Evolutionary conservation across 805 yeast species (phyloP).

Genomic region (Candida arabinofermentans): DNA sequence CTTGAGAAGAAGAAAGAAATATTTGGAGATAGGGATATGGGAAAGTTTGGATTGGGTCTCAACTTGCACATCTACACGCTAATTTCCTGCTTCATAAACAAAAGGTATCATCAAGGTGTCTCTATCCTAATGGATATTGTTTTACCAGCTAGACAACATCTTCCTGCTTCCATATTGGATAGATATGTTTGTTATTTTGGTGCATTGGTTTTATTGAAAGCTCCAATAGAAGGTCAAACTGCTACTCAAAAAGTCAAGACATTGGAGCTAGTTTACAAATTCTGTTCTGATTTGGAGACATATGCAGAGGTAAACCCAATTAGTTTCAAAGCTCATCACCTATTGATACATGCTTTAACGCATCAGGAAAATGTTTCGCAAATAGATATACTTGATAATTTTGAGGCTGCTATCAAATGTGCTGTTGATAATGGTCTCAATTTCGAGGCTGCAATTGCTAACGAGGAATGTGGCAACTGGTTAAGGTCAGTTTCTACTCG

Average conservation of each 20-base stretch:
- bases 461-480: constrained; percentile 43
- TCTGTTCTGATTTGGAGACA: constrained; percentile 26
- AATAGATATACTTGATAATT: constrained; percentile 39
- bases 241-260: constrained; percentile 14
- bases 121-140: constrained; percentile 5
- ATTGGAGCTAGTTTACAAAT: constrained; percentile 15
- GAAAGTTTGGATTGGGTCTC: background rate
- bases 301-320: constrained; percentile 36
- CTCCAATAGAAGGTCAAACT: constrained; percentile 11
- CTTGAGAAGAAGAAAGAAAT: background rate
- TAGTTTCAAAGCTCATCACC: constrained; percentile 36
- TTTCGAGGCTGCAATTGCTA: constrained; percentile 37
- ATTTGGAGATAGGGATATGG: background rate
- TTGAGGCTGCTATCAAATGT: constrained; percentile 41
- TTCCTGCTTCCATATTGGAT: constrained; percentile 4
- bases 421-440: constrained; percentile 31
- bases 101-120: constrained; percentile 7
- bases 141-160: background rate
- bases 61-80: background rate
- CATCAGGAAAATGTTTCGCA: constrained; percentile 24
- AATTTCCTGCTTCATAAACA: constrained; percentile 5
- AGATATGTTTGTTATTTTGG: constrained; percentile 11
- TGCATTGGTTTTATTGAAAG: constrained; percentile 10
- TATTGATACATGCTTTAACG: constrained; percentile 34
- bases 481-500: constrained; percentile 20